Base-by-base conservation (phyloP, 106 monocot genomes). In the Hemerocallis citrina region DNA sequence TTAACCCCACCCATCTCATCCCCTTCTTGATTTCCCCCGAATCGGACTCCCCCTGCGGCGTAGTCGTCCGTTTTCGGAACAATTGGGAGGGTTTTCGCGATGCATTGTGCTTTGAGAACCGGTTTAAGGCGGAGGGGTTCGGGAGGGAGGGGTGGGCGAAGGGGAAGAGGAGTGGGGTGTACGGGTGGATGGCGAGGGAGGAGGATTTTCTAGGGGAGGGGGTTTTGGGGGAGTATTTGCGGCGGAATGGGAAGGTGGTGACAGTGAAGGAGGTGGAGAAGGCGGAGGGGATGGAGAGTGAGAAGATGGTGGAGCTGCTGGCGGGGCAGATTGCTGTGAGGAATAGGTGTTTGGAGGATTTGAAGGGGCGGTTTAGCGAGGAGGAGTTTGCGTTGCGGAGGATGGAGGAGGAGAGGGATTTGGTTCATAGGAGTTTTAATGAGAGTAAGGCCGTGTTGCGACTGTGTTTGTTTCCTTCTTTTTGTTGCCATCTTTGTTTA, bases 131-230 rank as follows among this genome's bases (percentile, higher is more conserved):
- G 0, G 48, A 23, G 27, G 62, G 57, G 29, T 49, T 45, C 31
- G 82, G 83, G 22, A 79, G 66, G 58, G 73, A 21, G 12, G 72
- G 71, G 42, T 76, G 76, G 78, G 31, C 47, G 27, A 70, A 72
- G n/a, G 59, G 59, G 22, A 75, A 44, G n/a, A 0, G 9, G 4
- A 67, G 69, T 17, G 44, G 31, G 6, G 16, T 42, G 24, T 79
- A 71, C 69, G 90, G 90, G 60, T 91, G 90, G 90, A 37, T 85
- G 48, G 90, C 90, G 40, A 68, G 73, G 28, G 74, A 68, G 40
- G 74, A 76, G 22, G 90, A 91, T 52, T 91, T 79, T 47, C 57
- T 82, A 24, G 40, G 71, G n/a, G 43, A 4, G 1, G 76, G 68
- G 42, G 61, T 56, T 1, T 52, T 91, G 36, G 78, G 76, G 7